A percentile compares a stretch with the other conserved stretches of the same genome.
phyloP scores from a whole-genome alignment of 2,329 filamentous ascomycete species.

The Nemania sp. region DNA sequence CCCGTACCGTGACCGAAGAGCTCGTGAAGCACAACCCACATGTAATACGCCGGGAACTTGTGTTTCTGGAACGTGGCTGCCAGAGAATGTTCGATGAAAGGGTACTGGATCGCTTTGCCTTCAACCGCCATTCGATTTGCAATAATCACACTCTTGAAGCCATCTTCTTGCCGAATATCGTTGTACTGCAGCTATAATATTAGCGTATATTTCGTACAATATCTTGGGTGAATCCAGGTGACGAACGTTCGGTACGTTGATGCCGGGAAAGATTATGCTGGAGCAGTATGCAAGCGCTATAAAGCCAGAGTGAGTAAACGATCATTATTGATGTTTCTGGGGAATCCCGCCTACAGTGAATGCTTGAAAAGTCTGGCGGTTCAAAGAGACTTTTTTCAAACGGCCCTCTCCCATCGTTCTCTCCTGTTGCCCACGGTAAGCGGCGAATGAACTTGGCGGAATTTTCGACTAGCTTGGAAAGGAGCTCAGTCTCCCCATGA shows the following conservation, averaged over 20 bases:
- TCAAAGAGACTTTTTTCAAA: constrained; percentile 81
- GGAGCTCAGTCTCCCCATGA: constrained; percentile 70
- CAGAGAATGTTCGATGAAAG: constrained; percentile 68
- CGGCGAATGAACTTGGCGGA: constrained; percentile 75
- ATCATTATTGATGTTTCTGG: constrained; percentile 25
- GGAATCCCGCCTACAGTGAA: constrained; percentile 71
- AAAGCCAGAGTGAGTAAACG: not conserved
- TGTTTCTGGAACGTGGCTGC: constrained; percentile 73
- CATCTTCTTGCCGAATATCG: constrained; percentile 67
- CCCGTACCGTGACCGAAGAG: constrained; percentile 74
- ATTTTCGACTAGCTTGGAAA: constrained; percentile 72
- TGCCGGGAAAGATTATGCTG: constrained; percentile 58
- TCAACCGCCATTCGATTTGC: constrained; percentile 67
- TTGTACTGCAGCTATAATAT: constrained; percentile 57
- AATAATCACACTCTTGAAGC: constrained; percentile 74
- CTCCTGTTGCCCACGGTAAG: constrained; percentile 70
- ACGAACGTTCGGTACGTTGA: constrained; percentile 59
- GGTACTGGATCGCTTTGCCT: constrained; percentile 57
- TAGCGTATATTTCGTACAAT: constrained; percentile 26
- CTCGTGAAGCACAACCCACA: constrained; percentile 78
- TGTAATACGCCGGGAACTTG: constrained; percentile 75
- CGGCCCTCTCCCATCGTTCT: constrained; percentile 58
- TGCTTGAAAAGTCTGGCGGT: constrained; percentile 77
- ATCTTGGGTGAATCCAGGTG: not conserved
- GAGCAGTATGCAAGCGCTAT: constrained; percentile 58